Conservation (phyloP, 2,329 filamentous ascomycete genomes). For the Phaeoacremonium minimum region DNA sequence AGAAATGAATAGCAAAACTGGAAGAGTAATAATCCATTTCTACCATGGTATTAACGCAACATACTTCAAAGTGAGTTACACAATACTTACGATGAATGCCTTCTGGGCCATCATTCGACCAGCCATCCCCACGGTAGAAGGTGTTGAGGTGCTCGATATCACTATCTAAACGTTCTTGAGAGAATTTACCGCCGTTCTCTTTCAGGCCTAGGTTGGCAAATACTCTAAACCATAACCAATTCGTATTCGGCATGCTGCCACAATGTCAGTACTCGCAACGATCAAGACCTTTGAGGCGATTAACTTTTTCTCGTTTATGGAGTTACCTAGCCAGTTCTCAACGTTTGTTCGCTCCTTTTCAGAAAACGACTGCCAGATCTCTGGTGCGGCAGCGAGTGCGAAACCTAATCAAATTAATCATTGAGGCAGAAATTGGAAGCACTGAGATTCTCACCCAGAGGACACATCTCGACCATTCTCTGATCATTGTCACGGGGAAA, state of each 20-base stretch:
- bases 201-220: conserved; percentile 77
- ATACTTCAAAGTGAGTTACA: too few species aligned
- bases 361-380: conserved; percentile 63
- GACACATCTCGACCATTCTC: conserved; percentile 82
- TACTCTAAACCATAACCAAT: conserved; percentile 78
- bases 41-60: conserved; percentile 13
- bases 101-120: conserved; percentile 78
- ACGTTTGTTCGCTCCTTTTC: conserved; percentile 61
- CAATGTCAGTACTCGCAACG: conserved; percentile 9
- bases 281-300: too few species aligned
- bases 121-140: conserved; percentile 77
- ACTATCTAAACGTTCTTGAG: conserved; percentile 63
- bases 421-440: too few species aligned
- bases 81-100: conserved; percentile 63
- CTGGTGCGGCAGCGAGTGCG: conserved; percentile 63
- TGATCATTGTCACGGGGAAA: conserved; percentile 73
- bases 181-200: conserved; percentile 69
- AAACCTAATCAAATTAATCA: conserved; percentile 39
- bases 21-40: conserved; percentile 85
- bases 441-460: conserved; percentile 58
- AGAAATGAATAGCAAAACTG: conserved; percentile 76
- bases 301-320: conserved; percentile 74
- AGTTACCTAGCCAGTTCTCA: conserved; percentile 67
- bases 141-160: conserved; percentile 77
- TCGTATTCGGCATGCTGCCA: conserved; percentile 65